phyloP scores from a whole-genome alignment of 2,329 filamentous ascomycete genomes.

The Fusarium fracticaudum region DNA sequence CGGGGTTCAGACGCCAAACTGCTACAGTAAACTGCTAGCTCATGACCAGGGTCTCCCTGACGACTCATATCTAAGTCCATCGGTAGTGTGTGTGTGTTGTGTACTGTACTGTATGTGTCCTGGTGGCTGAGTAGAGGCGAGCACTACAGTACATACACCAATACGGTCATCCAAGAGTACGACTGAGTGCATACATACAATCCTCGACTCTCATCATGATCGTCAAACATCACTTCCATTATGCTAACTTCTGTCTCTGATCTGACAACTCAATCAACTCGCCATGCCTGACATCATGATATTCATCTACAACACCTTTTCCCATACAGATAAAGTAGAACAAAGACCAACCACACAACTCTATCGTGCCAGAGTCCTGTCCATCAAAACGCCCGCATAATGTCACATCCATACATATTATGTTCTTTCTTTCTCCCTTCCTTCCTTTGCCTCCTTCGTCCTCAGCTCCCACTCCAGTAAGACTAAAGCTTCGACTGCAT shows the following conservation, averaged over 20 bases:
- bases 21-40: slow-evolving; percentile 1
- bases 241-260: slow-evolving; percentile 5
- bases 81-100: slow-evolving; percentile 9
- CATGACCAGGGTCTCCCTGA: slow-evolving; percentile 14
- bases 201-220: slow-evolving; percentile 9
- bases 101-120: slow-evolving; percentile 3
- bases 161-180: not conserved
- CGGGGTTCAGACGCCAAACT: slow-evolving; percentile 29
- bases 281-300: slow-evolving; percentile 26
- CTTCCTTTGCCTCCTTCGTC: not conserved
- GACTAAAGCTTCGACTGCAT: slow-evolving; percentile 11
- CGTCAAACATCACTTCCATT: slow-evolving; percentile 8
- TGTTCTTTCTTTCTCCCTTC: not conserved
- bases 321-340: slow-evolving; percentile 19
- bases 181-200: not conserved
- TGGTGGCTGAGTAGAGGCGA: slow-evolving; percentile 24
- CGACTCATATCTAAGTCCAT: slow-evolving; percentile 23
- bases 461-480: slow-evolving; percentile 4
- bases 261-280: slow-evolving; percentile 10
- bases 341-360: slow-evolving; percentile 19
- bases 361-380: slow-evolving; percentile 32
- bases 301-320: slow-evolving; percentile 31
- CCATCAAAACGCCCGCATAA: slow-evolving; percentile 33
- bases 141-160: slow-evolving; percentile 9
- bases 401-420: slow-evolving; percentile 21